Conservation (phyloP, 768 basidiomycete species). For the Lactarius psammicola region DNA sequence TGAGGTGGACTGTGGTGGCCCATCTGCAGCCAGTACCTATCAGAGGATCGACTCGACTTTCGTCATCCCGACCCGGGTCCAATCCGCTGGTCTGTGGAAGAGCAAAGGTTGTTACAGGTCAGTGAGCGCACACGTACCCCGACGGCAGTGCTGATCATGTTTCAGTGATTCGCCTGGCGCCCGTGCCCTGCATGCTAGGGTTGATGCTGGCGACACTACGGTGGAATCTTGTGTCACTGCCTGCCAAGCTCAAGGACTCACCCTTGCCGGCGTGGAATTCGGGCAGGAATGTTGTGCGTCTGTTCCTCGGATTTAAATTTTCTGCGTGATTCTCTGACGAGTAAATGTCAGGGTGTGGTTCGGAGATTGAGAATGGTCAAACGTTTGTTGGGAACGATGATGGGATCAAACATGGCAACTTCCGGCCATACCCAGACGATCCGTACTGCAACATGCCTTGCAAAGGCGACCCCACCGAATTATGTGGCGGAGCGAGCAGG, state of each 20-base stretch:
- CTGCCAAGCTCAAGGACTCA: conserved; percentile 67
- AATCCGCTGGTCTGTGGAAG: conserved; percentile 59
- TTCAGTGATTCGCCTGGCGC: conserved; percentile 37
- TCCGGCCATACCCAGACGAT: background rate
- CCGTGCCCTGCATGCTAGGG: conserved; percentile 37
- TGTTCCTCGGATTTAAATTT: background rate
- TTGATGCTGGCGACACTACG: conserved; percentile 52
- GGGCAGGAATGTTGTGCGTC: conserved; percentile 70
- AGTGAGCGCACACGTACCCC: conserved; percentile 17
- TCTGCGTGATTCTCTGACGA: background rate
- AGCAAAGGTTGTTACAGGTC: conserved; percentile 73
- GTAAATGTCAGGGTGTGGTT: background rate
- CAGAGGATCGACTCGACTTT: conserved; percentile 51
- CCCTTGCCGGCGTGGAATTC: conserved; percentile 65
- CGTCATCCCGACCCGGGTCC: conserved; percentile 49
- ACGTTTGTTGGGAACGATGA: background rate
- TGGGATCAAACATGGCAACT: background rate
- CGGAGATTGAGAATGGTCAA: background rate
- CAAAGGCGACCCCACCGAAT: background rate
- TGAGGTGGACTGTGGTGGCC: conserved; percentile 58
- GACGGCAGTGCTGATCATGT: background rate
- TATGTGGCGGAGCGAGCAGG: background rate
- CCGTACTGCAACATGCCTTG: background rate
- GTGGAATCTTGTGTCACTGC: conserved; percentile 61
- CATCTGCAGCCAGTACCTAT: conserved; percentile 49